A percentile compares a stretch with the other conserved stretches of the same genome.
Conservation (phyloP, 306 rosid genomes). For the Oemleria cerasiformis region DNA sequence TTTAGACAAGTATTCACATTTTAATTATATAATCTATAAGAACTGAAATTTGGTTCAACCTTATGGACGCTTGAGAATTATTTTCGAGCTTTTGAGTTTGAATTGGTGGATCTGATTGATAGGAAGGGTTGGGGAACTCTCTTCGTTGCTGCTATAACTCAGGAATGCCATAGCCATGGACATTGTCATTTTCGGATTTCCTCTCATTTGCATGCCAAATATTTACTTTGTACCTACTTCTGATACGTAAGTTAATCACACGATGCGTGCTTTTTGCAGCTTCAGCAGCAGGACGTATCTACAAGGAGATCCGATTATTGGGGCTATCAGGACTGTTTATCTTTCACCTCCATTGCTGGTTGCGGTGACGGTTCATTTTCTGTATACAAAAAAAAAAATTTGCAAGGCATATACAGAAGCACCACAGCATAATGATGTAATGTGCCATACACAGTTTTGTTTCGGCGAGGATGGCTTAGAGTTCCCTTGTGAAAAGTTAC, state of each 20-base stretch:
- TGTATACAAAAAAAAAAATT: constrained; percentile 24
- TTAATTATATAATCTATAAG: neutral
- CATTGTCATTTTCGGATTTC: neutral
- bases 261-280: constrained; percentile 42
- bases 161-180: neutral
- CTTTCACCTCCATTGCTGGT: constrained; percentile 27
- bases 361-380: constrained; percentile 24
- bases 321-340: constrained; percentile 32
- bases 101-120: neutral
- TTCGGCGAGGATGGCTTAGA: constrained; percentile 31
- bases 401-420: constrained; percentile 28
- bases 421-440: constrained; percentile 22
- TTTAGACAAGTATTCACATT: neutral
- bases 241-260: neutral
- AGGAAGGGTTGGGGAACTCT: neutral
- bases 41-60: constrained; percentile 6
- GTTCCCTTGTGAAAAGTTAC: constrained; percentile 27
- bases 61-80: neutral
- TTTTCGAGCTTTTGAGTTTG: neutral
- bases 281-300: constrained; percentile 35
- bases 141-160: neutral
- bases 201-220: neutral
- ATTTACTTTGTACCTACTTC: neutral
- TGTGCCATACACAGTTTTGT: constrained; percentile 38
- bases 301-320: constrained; percentile 34